Evolutionary conservation across 1,284 basidiomycete genomes (phyloP).

Genomic region (Rhodotorula sp.): DNA sequence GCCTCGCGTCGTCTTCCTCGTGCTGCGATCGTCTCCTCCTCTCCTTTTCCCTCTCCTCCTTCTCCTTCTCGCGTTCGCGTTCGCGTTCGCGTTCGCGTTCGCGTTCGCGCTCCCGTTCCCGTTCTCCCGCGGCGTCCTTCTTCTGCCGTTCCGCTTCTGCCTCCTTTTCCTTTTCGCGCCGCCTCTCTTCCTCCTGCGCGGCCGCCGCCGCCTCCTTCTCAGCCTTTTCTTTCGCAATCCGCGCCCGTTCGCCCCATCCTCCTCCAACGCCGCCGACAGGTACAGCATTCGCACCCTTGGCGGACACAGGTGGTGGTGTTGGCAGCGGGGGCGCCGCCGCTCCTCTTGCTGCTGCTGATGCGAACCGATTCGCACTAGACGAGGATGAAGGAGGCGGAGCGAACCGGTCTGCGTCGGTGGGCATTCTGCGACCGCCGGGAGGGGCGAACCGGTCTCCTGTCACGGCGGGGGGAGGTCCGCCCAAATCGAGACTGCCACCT

Average conservation of each 20-base stretch:
- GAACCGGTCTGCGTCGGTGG: neutral
- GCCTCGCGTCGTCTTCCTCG: neutral
- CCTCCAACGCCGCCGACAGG: neutral
- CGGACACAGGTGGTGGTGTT: neutral
- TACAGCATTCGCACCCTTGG: neutral
- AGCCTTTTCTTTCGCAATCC: conserved; percentile 9
- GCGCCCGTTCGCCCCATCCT: conserved; percentile 15
- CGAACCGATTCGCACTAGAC: conserved; percentile 3
- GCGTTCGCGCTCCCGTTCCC: neutral
- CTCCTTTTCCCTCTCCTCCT: neutral
- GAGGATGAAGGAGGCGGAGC: neutral
- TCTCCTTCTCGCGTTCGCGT: neutral
- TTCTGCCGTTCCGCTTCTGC: neutral
- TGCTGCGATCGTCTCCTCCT: neutral
- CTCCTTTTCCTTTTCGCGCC: neutral
- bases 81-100: neutral
- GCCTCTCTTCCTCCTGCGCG: neutral
- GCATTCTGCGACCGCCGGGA: too few relatives aligned
- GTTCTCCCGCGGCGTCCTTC: too few relatives aligned
- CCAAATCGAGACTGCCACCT: too few relatives aligned
- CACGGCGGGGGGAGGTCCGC: neutral
- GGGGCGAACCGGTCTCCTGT: neutral
- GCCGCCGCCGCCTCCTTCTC: conserved; percentile 1
- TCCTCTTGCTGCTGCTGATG: neutral
- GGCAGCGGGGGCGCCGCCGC: neutral